Percentiles rank a stretch among this genome's conserved stretches.
phyloP scores from a whole-genome alignment of 208 protist species.

The Wallacemonas sp. region DNA sequence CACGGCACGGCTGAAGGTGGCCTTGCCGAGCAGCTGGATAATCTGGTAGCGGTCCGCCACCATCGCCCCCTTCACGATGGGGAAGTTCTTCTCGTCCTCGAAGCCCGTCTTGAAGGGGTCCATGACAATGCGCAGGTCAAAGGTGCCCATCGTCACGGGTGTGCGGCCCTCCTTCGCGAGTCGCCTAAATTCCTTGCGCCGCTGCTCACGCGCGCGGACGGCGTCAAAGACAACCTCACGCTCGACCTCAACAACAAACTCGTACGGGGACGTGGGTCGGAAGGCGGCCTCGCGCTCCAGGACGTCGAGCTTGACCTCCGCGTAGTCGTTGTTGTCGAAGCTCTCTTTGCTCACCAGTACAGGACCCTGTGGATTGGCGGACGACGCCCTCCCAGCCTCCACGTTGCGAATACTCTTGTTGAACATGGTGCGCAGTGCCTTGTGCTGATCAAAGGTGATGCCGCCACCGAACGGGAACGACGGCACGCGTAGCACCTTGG shows the following conservation, averaged over 20 bases:
- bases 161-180: slow-evolving; percentile 69
- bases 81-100: slow-evolving; percentile 92
- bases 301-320: slow-evolving; percentile 38
- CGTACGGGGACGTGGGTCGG: slow-evolving; percentile 68
- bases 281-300: slow-evolving; percentile 38
- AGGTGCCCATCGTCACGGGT: slow-evolving; percentile 83
- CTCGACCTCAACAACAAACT: slow-evolving; percentile 90
- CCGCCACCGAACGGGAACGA: slow-evolving; percentile 87
- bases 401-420: slow-evolving; percentile 39
- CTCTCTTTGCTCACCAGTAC: slow-evolving; percentile 1
- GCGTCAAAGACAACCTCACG: slow-evolving; percentile 73
- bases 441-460: slow-evolving; percentile 66
- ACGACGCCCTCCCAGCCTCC: not conserved
- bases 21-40: slow-evolving; percentile 93
- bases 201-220: slow-evolving; percentile 62
- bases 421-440: slow-evolving; percentile 54
- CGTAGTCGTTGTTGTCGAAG: slow-evolving; percentile 42
- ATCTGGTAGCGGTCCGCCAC: slow-evolving; percentile 95
- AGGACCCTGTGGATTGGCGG: slow-evolving; percentile 30
- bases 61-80: slow-evolving; percentile 84
- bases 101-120: slow-evolving; percentile 93
- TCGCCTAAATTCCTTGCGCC: slow-evolving; percentile 62
- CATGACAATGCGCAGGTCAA: slow-evolving; percentile 91
- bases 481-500: slow-evolving; percentile 71
- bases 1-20: slow-evolving; percentile 94